phyloP scores from a whole-genome alignment of 257 asterid genomes.

The Solanum piurae region DNA sequence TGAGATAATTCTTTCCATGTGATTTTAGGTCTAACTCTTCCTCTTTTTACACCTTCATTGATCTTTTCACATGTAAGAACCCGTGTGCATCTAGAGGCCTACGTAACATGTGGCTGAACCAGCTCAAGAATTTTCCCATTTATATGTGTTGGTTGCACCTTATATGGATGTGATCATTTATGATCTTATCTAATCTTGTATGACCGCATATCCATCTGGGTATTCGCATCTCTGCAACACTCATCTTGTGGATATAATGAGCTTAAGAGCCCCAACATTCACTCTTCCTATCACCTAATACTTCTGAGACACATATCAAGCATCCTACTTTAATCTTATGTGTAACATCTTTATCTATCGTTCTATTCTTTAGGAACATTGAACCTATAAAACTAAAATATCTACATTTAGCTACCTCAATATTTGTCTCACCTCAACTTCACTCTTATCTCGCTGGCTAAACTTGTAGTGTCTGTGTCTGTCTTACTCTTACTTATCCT shows the following conservation, averaged over 20 bases:
- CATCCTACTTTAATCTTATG: neutral
- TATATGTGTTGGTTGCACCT: neutral
- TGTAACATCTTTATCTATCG: neutral
- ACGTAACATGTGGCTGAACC: neutral
- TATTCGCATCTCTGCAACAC: neutral
- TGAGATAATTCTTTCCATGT: neutral
- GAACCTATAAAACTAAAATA: neutral
- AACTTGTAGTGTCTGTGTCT: neutral
- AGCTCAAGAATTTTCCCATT: neutral
- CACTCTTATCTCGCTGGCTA: neutral
- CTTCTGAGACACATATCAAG: neutral
- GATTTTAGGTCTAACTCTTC: neutral
- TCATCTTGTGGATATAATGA: neutral
- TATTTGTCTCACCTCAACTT: neutral
- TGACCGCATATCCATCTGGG: neutral
- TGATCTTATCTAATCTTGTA: neutral
- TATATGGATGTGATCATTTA: neutral
- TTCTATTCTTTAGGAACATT: neutral
- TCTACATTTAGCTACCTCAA: neutral
- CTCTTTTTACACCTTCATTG: neutral
- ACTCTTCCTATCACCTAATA: neutral
- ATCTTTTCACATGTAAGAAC: neutral
- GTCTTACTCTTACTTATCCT: neutral
- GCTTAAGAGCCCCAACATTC: neutral
- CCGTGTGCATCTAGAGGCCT: neutral